A percentile compares a stretch with the other conserved stretches of the same genome.
These are phyloP conservation scores for Cenchrus purpureus DNA, from an alignment of 176 grass and related monocot genomes.

Conservation along the genomic window DNA sequence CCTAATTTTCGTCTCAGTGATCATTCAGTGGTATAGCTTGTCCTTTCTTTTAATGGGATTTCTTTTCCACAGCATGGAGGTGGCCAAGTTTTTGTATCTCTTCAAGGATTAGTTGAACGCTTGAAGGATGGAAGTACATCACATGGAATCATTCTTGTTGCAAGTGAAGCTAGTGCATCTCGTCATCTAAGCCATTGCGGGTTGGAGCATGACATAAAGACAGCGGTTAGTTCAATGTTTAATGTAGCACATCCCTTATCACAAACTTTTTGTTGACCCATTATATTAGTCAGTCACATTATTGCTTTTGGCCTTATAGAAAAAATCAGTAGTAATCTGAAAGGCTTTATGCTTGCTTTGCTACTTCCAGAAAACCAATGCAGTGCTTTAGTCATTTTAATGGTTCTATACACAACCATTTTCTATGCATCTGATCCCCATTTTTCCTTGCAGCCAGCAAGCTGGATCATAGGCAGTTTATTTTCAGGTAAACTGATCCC, in stretches of 20 bases:
- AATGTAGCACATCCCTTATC: slow-evolving; percentile 10
- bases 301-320: slow-evolving; percentile 4
- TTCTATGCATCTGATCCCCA: slow-evolving; percentile 26
- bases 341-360: not conserved
- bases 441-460: slow-evolving; percentile 62
- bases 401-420: slow-evolving; percentile 7
- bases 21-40: too few relatives aligned
- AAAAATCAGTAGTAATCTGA: not conserved
- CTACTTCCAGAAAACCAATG: not conserved
- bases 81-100: slow-evolving; percentile 85
- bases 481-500: slow-evolving; percentile 66
- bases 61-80: slow-evolving; percentile 79
- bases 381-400: slow-evolving; percentile 5
- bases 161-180: slow-evolving; percentile 61
- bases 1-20: not conserved
- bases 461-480: slow-evolving; percentile 74
- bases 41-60: slow-evolving; percentile 8
- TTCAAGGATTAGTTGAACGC: slow-evolving; percentile 76
- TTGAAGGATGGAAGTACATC: slow-evolving; percentile 55
- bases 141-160: slow-evolving; percentile 76
- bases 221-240: slow-evolving; percentile 56
- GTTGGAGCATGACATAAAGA: slow-evolving; percentile 72
- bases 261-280: not conserved
- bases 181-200: slow-evolving; percentile 81
- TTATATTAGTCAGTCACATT: not conserved